phyloP scores from a whole-genome alignment of 495 filamentous ascomycete genomes.

The Parathielavia hyrcaniae region DNA sequence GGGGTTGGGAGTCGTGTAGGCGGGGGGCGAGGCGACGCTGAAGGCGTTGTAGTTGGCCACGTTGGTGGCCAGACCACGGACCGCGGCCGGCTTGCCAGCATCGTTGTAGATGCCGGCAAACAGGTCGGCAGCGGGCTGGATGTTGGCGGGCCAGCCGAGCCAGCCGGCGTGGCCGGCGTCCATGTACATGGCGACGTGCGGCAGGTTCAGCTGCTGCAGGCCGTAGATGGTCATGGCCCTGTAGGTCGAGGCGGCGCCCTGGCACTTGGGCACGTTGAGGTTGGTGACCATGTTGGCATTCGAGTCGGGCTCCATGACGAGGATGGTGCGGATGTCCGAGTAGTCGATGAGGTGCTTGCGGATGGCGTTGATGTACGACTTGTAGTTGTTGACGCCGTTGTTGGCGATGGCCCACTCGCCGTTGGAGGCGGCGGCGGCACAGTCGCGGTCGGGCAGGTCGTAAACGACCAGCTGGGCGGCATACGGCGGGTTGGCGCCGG shows the following conservation, averaged over 20 bases:
- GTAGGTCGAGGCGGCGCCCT: constrained; percentile 56
- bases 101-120: constrained; percentile 60
- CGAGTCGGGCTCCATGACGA: constrained; percentile 69
- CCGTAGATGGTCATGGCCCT: constrained; percentile 65
- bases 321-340: constrained; percentile 48
- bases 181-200: constrained; percentile 77
- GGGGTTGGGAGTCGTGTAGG: constrained; percentile 44
- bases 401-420: constrained; percentile 59
- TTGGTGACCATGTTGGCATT: constrained; percentile 80
- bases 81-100: constrained; percentile 55
- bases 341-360: constrained; percentile 47
- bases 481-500: constrained; percentile 40
- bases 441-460: constrained; percentile 71
- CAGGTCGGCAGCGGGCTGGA: constrained; percentile 60
- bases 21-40: constrained; percentile 30
- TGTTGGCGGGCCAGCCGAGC: constrained; percentile 77
- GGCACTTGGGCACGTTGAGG: constrained; percentile 56
- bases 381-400: constrained; percentile 57
- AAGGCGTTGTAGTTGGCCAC: constrained; percentile 74
- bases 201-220: constrained; percentile 59
- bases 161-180: constrained; percentile 78
- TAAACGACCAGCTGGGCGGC: constrained; percentile 57
- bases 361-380: constrained; percentile 67
- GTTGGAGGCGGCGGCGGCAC: constrained; percentile 68
- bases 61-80: constrained; percentile 73